phyloP scores from a whole-genome alignment of 306 rosid species.

The Malus sieversii region DNA sequence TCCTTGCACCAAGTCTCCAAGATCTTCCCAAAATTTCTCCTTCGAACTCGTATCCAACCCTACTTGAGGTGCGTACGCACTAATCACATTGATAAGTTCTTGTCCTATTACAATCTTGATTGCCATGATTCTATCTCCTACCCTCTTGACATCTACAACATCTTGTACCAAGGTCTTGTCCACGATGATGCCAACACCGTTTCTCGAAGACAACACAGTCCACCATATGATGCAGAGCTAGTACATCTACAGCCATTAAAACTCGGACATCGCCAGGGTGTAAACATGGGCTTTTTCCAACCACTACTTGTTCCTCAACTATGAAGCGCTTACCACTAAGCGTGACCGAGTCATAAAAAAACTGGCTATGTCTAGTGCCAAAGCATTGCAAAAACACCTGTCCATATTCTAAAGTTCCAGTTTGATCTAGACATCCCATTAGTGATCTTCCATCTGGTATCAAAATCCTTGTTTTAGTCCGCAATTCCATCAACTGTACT shows the following conservation, averaged over 20 bases:
- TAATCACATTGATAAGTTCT: no score
- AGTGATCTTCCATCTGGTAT: slow-evolving; percentile 74
- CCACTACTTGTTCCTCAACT: slow-evolving; percentile 39
- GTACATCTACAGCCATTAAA: slow-evolving; percentile 56
- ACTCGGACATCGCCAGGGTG: slow-evolving; percentile 84
- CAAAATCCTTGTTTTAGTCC: slow-evolving; percentile 35
- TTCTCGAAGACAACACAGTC: slow-evolving; percentile 75
- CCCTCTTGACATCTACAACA: no score
- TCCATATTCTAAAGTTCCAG: slow-evolving; percentile 63
- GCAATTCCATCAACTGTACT: slow-evolving; percentile 35
- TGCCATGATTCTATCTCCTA: no score
- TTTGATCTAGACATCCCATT: slow-evolving; percentile 91
- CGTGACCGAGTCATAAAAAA: no score
- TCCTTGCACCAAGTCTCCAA: no score
- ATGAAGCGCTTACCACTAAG: not conserved
- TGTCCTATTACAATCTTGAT: no score
- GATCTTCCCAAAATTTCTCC: no score
- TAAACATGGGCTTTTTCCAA: slow-evolving; percentile 75
- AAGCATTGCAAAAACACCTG: slow-evolving; percentile 68
- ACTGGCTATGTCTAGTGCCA: not conserved
- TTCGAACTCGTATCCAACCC: no score
- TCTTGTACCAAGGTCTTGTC: no score
- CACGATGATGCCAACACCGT: no score
- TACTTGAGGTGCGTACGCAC: no score
- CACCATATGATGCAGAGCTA: slow-evolving; percentile 61